These are phyloP conservation scores for Delonix regia DNA, from an alignment of 306 rosid species.

Conservation along the genomic window DNA sequence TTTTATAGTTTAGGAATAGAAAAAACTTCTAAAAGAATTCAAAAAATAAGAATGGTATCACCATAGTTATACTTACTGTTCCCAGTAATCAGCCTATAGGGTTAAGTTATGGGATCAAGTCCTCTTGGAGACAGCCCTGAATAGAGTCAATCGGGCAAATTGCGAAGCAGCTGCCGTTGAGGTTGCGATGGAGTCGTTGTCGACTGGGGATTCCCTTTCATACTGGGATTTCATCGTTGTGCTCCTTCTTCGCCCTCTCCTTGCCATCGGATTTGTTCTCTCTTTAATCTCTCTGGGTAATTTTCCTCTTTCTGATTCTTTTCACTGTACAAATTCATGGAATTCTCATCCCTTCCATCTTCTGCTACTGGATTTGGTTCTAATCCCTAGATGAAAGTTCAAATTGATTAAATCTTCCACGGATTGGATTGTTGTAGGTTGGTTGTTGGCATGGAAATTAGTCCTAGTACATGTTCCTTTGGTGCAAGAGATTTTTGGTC, in stretches of 20 bases:
- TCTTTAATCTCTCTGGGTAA: slow-evolving; percentile 64
- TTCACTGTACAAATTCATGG: background rate
- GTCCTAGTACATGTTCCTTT: slow-evolving; percentile 88
- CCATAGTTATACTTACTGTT: no score
- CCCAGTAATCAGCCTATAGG: no score
- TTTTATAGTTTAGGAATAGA: no score
- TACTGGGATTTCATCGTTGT: slow-evolving; percentile 52
- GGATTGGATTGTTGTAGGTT: slow-evolving; percentile 48
- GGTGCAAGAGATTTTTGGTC: slow-evolving; percentile 85
- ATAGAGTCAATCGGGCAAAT: background rate
- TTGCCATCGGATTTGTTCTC: slow-evolving; percentile 62
- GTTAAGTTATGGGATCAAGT: background rate
- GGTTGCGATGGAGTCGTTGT: slow-evolving; percentile 41
- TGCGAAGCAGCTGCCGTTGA: background rate
- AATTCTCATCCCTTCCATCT: background rate
- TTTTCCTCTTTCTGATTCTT: background rate
- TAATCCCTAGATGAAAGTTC: background rate
- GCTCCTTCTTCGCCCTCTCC: slow-evolving; percentile 61
- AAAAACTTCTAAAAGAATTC: no score
- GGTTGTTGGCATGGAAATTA: slow-evolving; percentile 91
- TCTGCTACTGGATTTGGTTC: background rate
- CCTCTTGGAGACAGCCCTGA: background rate
- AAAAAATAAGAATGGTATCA: no score
- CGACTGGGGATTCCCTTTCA: slow-evolving; percentile 35
- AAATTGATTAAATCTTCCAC: background rate